These are phyloP conservation scores for Aspergillus hancockii DNA, from an alignment of 495 filamentous ascomycete genomes.

Conservation along the genomic window DNA sequence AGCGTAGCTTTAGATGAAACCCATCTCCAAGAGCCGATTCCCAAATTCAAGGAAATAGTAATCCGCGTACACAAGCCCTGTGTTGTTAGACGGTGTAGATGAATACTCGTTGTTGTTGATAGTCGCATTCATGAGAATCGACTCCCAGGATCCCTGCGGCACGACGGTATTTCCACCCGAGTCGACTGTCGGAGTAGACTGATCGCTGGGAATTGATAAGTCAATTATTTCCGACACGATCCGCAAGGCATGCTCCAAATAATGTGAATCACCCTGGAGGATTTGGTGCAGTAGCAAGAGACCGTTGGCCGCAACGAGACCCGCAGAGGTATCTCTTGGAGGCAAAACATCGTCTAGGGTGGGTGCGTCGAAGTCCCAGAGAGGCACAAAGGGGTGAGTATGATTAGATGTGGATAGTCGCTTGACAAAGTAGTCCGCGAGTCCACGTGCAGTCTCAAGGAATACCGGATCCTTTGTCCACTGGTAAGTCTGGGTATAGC, in stretches of 20 bases:
- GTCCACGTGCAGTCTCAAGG: constrained; percentile 30
- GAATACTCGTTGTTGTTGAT: constrained; percentile 36
- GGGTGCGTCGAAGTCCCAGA: constrained; percentile 46
- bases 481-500: constrained; percentile 43
- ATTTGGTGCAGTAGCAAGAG: constrained; percentile 38
- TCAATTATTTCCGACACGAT: constrained; percentile 38
- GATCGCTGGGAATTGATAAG: constrained; percentile 23
- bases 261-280: constrained; percentile 14
- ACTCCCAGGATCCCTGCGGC: constrained; percentile 11
- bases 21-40: constrained; percentile 32
- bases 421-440: constrained; percentile 40
- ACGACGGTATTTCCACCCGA: not conserved
- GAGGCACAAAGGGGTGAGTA: constrained; percentile 23
- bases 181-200: not conserved
- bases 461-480: constrained; percentile 44
- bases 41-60: constrained; percentile 49
- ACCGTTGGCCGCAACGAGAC: constrained; percentile 42
- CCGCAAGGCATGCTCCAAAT: constrained; percentile 31
- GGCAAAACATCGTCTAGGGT: constrained; percentile 18
- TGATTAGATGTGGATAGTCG: constrained; percentile 22
- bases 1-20: constrained; percentile 12
- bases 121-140: constrained; percentile 38
- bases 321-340: constrained; percentile 38
- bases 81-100: constrained; percentile 31
- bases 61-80: constrained; percentile 49